Percentiles rank a stretch among this genome's conserved stretches.
Evolutionary conservation across 306 rosid genomes (phyloP).

Genomic region (Morella rubra): DNA sequence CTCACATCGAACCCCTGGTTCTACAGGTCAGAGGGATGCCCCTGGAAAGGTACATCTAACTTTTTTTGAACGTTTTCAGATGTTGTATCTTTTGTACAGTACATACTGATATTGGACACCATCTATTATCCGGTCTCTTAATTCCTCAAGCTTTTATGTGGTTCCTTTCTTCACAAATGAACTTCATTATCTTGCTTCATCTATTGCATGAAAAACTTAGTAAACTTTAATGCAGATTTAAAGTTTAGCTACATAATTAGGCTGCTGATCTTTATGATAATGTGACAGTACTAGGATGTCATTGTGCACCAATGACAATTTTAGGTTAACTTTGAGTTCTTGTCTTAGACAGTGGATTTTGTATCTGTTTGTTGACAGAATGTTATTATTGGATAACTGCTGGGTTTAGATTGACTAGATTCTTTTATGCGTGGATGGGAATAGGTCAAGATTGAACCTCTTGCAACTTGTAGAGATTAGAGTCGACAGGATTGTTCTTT

Average conservation of each 20-base stretch:
- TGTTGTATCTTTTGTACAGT: background rate
- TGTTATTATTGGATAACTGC: background rate
- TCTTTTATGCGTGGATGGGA: background rate
- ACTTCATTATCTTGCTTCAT: background rate
- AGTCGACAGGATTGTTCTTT: background rate
- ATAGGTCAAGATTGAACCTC: background rate
- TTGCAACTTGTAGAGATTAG: background rate
- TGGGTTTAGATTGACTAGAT: background rate
- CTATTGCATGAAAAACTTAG: background rate
- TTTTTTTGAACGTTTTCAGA: constrained; percentile 5
- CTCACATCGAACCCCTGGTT: constrained; percentile 65
- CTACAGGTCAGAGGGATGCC: constrained; percentile 68
- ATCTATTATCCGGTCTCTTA: background rate
- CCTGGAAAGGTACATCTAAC: constrained; percentile 65
- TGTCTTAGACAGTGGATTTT: background rate
- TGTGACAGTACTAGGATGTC: too few species aligned
- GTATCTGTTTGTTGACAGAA: background rate
- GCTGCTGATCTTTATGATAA: too few species aligned
- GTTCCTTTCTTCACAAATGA: background rate
- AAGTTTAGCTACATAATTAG: too few species aligned
- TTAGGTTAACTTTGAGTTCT: background rate
- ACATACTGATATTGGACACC: background rate
- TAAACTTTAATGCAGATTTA: background rate
- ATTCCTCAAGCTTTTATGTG: too few species aligned
- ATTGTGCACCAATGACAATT: background rate